Percentiles rank a stretch among this genome's conserved stretches.
Conservation (phyloP, 805 yeast genomes). For the Wickerhamiella domercqiae region DNA sequence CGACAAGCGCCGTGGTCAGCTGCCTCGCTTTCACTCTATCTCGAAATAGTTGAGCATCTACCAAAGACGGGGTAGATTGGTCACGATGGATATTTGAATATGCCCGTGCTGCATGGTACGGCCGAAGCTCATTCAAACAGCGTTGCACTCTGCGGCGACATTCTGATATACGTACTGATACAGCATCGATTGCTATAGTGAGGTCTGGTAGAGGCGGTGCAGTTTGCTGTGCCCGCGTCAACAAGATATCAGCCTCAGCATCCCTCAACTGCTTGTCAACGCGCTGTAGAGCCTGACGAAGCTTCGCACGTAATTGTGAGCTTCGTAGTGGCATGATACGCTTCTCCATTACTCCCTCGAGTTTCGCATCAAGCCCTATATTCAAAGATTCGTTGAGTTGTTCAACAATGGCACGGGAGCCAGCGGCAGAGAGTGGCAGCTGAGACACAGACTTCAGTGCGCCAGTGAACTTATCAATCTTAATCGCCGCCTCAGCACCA, state of each 20-base stretch:
- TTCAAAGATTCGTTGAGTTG: background rate
- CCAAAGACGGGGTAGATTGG: background rate
- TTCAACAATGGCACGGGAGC: background rate
- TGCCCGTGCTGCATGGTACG: too few species aligned
- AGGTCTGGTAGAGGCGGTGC: background rate
- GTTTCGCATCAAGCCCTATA: background rate
- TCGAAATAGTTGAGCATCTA: background rate
- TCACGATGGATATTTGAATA: too few species aligned
- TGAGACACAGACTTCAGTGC: background rate
- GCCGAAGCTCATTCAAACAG: too few species aligned
- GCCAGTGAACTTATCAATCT: background rate
- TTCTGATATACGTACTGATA: too few species aligned
- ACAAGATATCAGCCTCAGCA: background rate
- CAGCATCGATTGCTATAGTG: background rate
- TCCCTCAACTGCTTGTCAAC: background rate
- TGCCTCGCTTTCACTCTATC: too few species aligned
- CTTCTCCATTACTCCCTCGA: background rate
- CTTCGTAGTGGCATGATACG: constrained; percentile 6
- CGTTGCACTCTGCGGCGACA: too few species aligned
- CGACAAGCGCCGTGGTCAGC: too few species aligned
- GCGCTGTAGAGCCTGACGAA: constrained; percentile 1
- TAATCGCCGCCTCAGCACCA: background rate
- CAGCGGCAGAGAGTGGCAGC: background rate
- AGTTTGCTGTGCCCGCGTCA: background rate
- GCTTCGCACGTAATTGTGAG: constrained; percentile 3